phyloP scores from a whole-genome alignment of 805 yeast species.

The Nakazawaea anatomiae region DNA sequence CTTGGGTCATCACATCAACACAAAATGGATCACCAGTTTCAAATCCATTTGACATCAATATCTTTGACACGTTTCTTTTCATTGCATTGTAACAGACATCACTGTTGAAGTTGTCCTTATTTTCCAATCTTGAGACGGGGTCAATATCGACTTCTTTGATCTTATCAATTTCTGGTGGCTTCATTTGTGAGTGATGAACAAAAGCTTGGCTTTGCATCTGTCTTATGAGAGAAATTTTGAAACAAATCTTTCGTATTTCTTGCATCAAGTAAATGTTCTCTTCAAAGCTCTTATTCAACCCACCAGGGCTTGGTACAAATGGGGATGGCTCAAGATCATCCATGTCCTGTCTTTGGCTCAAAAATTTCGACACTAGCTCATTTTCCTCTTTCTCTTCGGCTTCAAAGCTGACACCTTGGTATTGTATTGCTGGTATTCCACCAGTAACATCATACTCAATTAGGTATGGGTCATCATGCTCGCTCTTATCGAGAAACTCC shows the following conservation, averaged over 20 bases:
- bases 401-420: conserved; percentile 46
- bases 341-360: conserved; percentile 20
- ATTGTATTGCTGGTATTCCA: conserved; percentile 64
- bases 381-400: conserved; percentile 40
- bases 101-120: conserved; percentile 57
- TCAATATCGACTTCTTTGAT: conserved; percentile 70
- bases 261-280: conserved; percentile 76
- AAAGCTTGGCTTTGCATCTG: conserved; percentile 85
- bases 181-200: conserved; percentile 67
- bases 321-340: conserved; percentile 32
- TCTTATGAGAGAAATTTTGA: conserved; percentile 80
- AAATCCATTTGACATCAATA: conserved; percentile 89
- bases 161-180: conserved; percentile 58
- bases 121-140: conserved; percentile 65
- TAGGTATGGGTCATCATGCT: conserved; percentile 56
- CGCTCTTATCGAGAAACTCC: conserved; percentile 36
- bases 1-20: conserved; percentile 69
- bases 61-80: conserved; percentile 64
- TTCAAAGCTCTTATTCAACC: conserved; percentile 54
- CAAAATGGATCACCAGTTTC: conserved; percentile 79
- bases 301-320: conserved; percentile 40
- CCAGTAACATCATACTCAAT: conserved; percentile 83
- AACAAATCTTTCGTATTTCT: conserved; percentile 80
- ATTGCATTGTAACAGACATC: conserved; percentile 61
- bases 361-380: conserved; percentile 31